Evolutionary conservation across 2,329 filamentous ascomycete species (phyloP).

Genomic region (Paramyrothecium roridum): DNA sequence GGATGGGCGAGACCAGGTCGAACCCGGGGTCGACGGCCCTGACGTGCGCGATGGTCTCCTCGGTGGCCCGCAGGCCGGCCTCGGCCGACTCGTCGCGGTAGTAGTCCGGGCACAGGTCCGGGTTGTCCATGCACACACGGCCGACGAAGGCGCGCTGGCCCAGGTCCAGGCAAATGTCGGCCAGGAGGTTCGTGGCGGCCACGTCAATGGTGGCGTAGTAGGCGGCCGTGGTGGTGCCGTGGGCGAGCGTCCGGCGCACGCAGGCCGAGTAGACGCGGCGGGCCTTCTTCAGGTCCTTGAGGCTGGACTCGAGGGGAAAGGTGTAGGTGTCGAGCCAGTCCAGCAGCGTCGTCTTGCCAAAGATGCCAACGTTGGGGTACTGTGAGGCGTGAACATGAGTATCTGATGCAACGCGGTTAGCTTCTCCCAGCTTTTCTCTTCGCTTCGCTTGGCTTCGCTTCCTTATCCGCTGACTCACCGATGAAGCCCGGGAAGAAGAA

Average conservation of each 20-base stretch:
- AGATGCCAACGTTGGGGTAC: slow-evolving; percentile 91
- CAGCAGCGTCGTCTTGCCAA: slow-evolving; percentile 87
- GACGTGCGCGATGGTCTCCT: slow-evolving; percentile 63
- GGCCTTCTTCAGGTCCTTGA: slow-evolving; percentile 62
- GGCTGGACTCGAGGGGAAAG: slow-evolving; percentile 83
- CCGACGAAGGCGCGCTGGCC: slow-evolving; percentile 92
- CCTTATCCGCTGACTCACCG: slow-evolving; percentile 48
- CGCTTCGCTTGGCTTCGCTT: too few relatives aligned
- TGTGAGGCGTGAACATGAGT: slow-evolving; percentile 95
- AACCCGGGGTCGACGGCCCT: slow-evolving; percentile 60
- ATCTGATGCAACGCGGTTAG: slow-evolving; percentile 48
- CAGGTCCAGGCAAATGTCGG: slow-evolving; percentile 71
- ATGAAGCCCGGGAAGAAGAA: slow-evolving; percentile 88
- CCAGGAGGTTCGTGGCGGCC: slow-evolving; percentile 83
- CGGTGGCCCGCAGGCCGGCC: slow-evolving; percentile 53
- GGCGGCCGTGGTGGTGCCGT: slow-evolving; percentile 91
- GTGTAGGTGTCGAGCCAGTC: slow-evolving; percentile 95
- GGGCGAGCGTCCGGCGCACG: slow-evolving; percentile 74
- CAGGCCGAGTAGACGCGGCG: slow-evolving; percentile 72
- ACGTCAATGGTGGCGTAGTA: slow-evolving; percentile 93
- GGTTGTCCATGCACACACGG: slow-evolving; percentile 89
- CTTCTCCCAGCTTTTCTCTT: neutral
- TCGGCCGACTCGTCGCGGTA: slow-evolving; percentile 73
- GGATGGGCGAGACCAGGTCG: slow-evolving; percentile 69
- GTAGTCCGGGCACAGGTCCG: slow-evolving; percentile 63